Evolutionary conservation across 495 filamentous ascomycete species (phyloP).

Genomic region (Daldinia bambusicola): DNA sequence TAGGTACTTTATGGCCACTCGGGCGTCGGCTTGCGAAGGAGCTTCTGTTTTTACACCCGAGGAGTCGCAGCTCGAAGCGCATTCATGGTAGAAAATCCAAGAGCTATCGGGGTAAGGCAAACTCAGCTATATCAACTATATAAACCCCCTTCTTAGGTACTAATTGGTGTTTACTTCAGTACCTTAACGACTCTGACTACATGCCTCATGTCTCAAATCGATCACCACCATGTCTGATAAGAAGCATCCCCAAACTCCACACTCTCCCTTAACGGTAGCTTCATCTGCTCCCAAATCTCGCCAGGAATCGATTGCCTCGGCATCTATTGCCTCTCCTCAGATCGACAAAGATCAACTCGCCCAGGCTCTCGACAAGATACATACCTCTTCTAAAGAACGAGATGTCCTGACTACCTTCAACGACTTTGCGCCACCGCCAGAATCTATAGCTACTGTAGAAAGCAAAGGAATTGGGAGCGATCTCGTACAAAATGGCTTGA

Average conservation of each 20-base stretch:
- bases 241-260: slow-evolving; percentile 43
- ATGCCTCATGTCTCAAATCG: slow-evolving; percentile 28
- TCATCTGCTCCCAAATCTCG: slow-evolving; percentile 58
- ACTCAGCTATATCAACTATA: slow-evolving; percentile 1
- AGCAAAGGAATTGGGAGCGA: slow-evolving; percentile 75
- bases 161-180: slow-evolving; percentile 7
- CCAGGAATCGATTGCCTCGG: slow-evolving; percentile 72
- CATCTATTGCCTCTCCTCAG: slow-evolving; percentile 68
- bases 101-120: slow-evolving; percentile 3
- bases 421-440: slow-evolving; percentile 76
- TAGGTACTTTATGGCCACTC: background rate
- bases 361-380: slow-evolving; percentile 83
- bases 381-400: slow-evolving; percentile 81
- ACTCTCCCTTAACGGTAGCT: slow-evolving; percentile 38
- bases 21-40: slow-evolving; percentile 17
- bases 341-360: slow-evolving; percentile 77
- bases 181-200: slow-evolving; percentile 13
- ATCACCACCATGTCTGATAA: slow-evolving; percentile 44
- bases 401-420: slow-evolving; percentile 87
- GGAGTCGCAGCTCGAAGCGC: background rate
- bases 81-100: background rate
- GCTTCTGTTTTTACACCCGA: slow-evolving; percentile 6
- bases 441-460: slow-evolving; percentile 64
- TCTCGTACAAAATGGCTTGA: slow-evolving; percentile 80
- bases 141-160: slow-evolving; percentile 1